Base-by-base conservation (phyloP, 495 filamentous ascomycete genomes). In the Venustampulla echinocandica region DNA sequence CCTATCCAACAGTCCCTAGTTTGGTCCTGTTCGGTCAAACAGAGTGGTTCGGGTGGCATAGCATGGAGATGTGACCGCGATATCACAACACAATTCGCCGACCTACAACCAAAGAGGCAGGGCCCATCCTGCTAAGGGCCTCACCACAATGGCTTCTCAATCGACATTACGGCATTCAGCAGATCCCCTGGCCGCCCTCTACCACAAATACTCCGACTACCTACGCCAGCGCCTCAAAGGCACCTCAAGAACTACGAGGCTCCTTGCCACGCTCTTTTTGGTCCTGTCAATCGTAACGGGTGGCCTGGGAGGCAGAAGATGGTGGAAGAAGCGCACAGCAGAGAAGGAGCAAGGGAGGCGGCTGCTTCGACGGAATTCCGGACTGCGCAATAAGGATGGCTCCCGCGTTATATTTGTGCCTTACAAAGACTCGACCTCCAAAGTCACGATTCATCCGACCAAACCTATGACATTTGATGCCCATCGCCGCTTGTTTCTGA, bases 391-490 rank as follows among this genome's bases (percentile, higher is more conserved):
- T 45, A 95, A 93, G 65, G 92, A 97, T 71, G 93, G 93, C 25
- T 89, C 87, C 10, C 75, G 93, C 40, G 89, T 85, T 9, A 90
- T 99, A 47, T 95, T 89, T 59, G 92, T 99, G 24, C 89, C 90
- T 4, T 95, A 97, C 64, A 85, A 81, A 56, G 73, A 82, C 50
- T 77, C 81, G 32, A 92, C 89, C 5, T 84, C 88, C 24, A 93
- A 93, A 62, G 90, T 99, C 27, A 81, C 82, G 42, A 95, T 99
- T 40, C 74, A 86, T 58, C 82, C 83, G n/a, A 99, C 93, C 7
- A 96, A 95, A 63, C 75, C 79, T 6, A 84, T 85, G 19, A 96
- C 93, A 4, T 99, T 96, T 62, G 88, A 97, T 71, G 93, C 93
- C 23, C 93, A 99, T 63, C 77, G 90, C 25, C 75, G 93, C 24